These are phyloP conservation scores for Penicillium longicatenatum DNA, from an alignment of 495 filamentous ascomycete species.

Conservation along the genomic window DNA sequence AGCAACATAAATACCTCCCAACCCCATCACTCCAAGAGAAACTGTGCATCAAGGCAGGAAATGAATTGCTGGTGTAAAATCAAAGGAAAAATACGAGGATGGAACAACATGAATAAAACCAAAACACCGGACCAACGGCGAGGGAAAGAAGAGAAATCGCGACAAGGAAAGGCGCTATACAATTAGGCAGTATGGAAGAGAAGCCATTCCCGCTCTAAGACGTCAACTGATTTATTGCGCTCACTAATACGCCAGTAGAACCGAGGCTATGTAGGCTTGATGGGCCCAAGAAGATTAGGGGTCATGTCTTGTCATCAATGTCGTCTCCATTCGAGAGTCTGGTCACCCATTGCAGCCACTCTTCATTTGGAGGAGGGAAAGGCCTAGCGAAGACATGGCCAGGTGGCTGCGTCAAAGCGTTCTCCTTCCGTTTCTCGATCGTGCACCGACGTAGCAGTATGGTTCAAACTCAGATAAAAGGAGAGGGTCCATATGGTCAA, in stretches of 20 bases:
- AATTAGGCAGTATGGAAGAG: slow-evolving; percentile 26
- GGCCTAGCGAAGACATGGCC: slow-evolving; percentile 11
- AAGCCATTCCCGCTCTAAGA: slow-evolving; percentile 25
- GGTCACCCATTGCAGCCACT: slow-evolving; percentile 25
- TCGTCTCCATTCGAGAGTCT: slow-evolving; percentile 31
- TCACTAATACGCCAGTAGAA: slow-evolving; percentile 29
- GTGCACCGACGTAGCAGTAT: slow-evolving; percentile 19
- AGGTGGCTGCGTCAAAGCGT: slow-evolving; percentile 20
- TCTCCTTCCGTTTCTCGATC: slow-evolving; percentile 20
- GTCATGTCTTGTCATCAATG: slow-evolving; percentile 39
- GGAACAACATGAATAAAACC: slow-evolving; percentile 14
- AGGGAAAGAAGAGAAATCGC: slow-evolving; percentile 15
- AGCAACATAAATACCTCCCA: slow-evolving; percentile 12
- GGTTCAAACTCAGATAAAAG: slow-evolving; percentile 24
- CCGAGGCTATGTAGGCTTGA: slow-evolving; percentile 26
- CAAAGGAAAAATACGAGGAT: slow-evolving; percentile 1
- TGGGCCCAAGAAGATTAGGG: slow-evolving; percentile 28
- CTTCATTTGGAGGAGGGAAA: slow-evolving; percentile 10
- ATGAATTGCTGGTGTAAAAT: slow-evolving; percentile 4
- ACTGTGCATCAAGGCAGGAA: slow-evolving; percentile 14
- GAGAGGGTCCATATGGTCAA: slow-evolving; percentile 9
- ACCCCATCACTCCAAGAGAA: slow-evolving; percentile 16
- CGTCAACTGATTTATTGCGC: slow-evolving; percentile 33
- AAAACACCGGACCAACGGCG: slow-evolving; percentile 27
- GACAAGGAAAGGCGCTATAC: slow-evolving; percentile 28